Base-by-base conservation (phyloP, 345 rosid species). In the Eucalyptus sp. region DNA sequence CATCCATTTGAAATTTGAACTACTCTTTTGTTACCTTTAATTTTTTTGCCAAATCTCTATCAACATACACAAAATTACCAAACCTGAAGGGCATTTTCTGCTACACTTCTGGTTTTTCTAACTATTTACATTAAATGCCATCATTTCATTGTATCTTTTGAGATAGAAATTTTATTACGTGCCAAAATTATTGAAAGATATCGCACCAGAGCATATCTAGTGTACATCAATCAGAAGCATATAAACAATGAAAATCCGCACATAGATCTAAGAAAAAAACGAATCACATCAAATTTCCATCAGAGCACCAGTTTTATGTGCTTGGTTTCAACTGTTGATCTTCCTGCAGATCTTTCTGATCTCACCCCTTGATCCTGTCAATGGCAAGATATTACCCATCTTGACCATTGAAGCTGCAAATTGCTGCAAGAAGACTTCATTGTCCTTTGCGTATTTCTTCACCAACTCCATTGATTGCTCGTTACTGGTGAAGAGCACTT, bases 371-470 rank as follows among this genome's bases (percentile, higher is more conserved):
- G 89, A 91, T 27, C 98, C 98, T 0, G 97, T 96, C 91, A 94
- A 62, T 14, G 99, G 99, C 87, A 98, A 92, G 87, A 97, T 93
- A 87, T 94, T 95, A 62, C 98, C 98, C 99, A 96, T 97, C 92
- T 91, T 96, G 87, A 96, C 83, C 96, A 96, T 97, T 5, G 99
- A 96, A 89, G 92, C 90, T 41, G 96, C 96, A 81, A 96, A 96
- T 86, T 96, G 99, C 92, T 91, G 31, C 25, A 96, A 93, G 93
- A 97, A 96, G 44, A 92, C 92, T 88, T 89, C 90, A 58, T 96
- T 94, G 89, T 93, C 90, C 88, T 91, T 88, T 7, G 99, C 99
- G 83, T 95, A 97, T 90, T 92, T 91, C 96, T 95, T 92, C 86
- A 96, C 99, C n/a, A 97, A 88, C 62, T 92, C 96, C 92, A 92